A percentile compares a stretch with the other conserved stretches of the same genome.
Evolutionary conservation across 1,284 basidiomycete genomes (phyloP).

Genomic region (Pseudozyma pruni): DNA sequence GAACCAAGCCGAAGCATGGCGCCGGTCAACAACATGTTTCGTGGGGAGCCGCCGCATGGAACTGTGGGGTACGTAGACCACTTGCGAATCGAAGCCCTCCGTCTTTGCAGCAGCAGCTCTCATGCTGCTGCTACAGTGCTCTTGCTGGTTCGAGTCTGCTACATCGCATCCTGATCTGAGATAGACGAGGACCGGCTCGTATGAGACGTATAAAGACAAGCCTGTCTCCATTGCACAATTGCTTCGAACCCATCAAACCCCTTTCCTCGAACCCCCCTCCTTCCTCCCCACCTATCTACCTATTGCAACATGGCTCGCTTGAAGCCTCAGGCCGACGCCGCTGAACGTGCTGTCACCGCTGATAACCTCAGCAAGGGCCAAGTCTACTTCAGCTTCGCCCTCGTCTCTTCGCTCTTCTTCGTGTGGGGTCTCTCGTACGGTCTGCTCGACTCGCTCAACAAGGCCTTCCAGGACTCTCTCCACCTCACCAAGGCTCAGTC

Average conservation of each 20-base stretch:
- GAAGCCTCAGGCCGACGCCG: conserved; percentile 24
- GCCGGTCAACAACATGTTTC: conserved; percentile 3
- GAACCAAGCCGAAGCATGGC: neutral
- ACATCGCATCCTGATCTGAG: no score
- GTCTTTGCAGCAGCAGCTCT: neutral
- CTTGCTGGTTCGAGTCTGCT: no score
- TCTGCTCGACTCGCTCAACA: conserved; percentile 85
- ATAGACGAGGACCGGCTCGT: no score
- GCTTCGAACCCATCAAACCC: neutral
- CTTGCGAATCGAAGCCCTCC: neutral
- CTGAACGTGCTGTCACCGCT: conserved; percentile 35
- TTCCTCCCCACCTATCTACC: neutral
- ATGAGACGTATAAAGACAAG: neutral
- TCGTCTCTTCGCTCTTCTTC: conserved; percentile 83
- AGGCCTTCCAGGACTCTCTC: conserved; percentile 80
- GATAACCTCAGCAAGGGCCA: conserved; percentile 25
- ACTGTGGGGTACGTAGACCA: conserved; percentile 16
- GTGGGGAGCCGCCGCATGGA: conserved; percentile 21
- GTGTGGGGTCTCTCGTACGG: conserved; percentile 75
- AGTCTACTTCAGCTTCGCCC: conserved; percentile 72
- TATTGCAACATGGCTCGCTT: conserved; percentile 22
- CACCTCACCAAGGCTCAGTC: conserved; percentile 80
- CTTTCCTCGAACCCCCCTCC: neutral
- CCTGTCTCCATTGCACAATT: neutral
- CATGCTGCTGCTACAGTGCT: no score